These are phyloP conservation scores for Erodium chrysanthum DNA, from an alignment of 441 rosid species.

Conservation along the genomic window DNA sequence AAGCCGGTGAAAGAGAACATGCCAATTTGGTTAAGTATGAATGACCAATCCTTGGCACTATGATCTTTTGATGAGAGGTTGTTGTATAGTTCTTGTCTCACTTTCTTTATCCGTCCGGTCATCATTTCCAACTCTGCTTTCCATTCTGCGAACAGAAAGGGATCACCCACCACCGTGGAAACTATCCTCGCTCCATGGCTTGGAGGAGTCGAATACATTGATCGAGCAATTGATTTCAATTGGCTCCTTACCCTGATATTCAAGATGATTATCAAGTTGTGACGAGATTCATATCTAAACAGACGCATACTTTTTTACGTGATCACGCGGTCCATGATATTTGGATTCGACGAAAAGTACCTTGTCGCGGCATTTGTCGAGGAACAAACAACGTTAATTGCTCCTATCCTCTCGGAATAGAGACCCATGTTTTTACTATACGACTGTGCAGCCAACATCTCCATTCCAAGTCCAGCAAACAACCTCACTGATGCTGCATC, in stretches of 20 bases:
- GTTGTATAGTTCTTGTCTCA: constrained; percentile 63
- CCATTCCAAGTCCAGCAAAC: neutral
- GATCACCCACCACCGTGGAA: constrained; percentile 76
- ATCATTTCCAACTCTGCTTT: constrained; percentile 90
- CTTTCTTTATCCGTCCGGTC: constrained; percentile 88
- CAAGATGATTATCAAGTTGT: no score
- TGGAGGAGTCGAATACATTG: constrained; percentile 95
- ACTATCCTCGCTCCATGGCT: constrained; percentile 88
- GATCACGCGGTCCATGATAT: no score
- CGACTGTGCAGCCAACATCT: neutral
- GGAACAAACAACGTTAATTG: neutral
- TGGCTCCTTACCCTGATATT: constrained; percentile 85
- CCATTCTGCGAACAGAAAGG: constrained; percentile 69
- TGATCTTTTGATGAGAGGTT: constrained; percentile 64
- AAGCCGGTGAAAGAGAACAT: constrained; percentile 96
- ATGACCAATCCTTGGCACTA: constrained; percentile 89
- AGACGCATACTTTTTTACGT: no score
- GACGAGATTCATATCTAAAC: no score
- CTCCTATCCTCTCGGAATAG: neutral
- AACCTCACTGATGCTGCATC: neutral
- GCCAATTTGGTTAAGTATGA: constrained; percentile 82
- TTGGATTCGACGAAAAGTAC: no score
- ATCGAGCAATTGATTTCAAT: constrained; percentile 80
- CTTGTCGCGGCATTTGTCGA: neutral
- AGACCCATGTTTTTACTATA: neutral